phyloP scores from a whole-genome alignment of 495 filamentous ascomycete genomes.

The Annulohypoxylon nitens region DNA sequence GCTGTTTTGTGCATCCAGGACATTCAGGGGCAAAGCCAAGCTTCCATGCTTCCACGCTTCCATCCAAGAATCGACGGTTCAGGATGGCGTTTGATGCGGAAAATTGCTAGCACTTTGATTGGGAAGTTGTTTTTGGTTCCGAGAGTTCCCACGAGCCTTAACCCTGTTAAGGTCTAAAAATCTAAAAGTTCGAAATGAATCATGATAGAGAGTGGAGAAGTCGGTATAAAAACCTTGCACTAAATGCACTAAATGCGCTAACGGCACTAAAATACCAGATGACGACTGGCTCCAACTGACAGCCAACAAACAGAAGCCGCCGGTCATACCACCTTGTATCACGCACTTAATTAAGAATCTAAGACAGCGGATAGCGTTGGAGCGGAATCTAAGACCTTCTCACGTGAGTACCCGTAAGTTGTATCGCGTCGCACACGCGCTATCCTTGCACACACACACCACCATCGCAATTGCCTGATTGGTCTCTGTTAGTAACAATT shows the following conservation, averaged over 20 bases:
- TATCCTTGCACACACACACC: neutral
- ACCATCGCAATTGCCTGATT: constrained; percentile 11
- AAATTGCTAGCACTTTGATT: constrained; percentile 44
- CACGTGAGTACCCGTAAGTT: constrained; percentile 45
- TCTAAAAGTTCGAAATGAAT: constrained; percentile 30
- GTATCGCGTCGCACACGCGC: constrained; percentile 40
- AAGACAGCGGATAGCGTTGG: too few species aligned
- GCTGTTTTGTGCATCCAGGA: constrained; percentile 49
- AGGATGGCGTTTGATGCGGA: constrained; percentile 35
- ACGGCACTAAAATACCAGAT: constrained; percentile 10
- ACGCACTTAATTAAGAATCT: neutral
- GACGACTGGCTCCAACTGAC: constrained; percentile 9
- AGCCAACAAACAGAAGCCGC: neutral
- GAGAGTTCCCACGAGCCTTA: constrained; percentile 8
- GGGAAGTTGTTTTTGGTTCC: constrained; percentile 35
- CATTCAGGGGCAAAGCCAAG: constrained; percentile 35
- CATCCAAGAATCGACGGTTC: constrained; percentile 6
- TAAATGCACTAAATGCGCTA: neutral
- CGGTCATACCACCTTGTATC: neutral
- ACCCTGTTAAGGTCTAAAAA: constrained; percentile 14
- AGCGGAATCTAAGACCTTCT: neutral
- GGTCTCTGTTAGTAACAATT: constrained; percentile 19
- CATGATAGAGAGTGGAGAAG: constrained; percentile 24
- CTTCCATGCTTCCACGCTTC: neutral
- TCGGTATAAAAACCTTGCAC: constrained; percentile 11